Evolutionary conservation across 2,329 filamentous ascomycete species (phyloP), one percentile per base, ranked within the genome.

Genomic region (Fusarium annulatum): DNA sequence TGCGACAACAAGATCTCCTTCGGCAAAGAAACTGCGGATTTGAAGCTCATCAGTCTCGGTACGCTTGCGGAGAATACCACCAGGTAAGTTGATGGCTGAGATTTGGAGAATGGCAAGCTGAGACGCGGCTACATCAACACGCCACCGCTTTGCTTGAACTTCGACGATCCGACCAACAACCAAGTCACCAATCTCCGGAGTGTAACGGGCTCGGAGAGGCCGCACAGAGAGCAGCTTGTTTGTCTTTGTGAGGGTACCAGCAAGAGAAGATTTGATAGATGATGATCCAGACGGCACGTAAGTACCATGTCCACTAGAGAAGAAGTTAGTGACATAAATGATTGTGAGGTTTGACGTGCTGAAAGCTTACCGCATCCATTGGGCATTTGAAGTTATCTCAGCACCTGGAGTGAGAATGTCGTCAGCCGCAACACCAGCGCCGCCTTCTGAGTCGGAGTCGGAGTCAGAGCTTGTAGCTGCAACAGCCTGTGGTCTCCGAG

Each of bases 11-110:
- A 99, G 85, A 81, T 99, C 96, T 18, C 96, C 96, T 83, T 99
- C 96, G 61, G 93, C 92, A 85, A 99, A 98, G 84, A 98, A 99
- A n/a, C 91, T 94, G 57, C 96, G 91, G 83, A 99, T 98, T 84
- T 98, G 96, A 78, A 99, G 88, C 85, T 98, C 96, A 82, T 99
- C 96, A 21, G 96, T 97, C 79, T 96, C 95, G 34, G 96, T 99
- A 74, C 96, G 89, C 80, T 96, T 93, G 66, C 96, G 90, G 78
- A 98, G 87, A 73, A 97, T 97, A 39, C 96, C 96, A 64, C 96
- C 96, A 0, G 96, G 96, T 5, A 99, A 86, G 81, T 99, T 99
- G 84, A 99, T 98, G 69, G 93, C 93, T 61, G 91, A 94, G 48
- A 99, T 90, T 23, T 95, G 94, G 15, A 99, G 88, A 52, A 92